phyloP scores from a whole-genome alignment of 1,284 basidiomycete genomes.

The Singerocomus rubriflavus region DNA sequence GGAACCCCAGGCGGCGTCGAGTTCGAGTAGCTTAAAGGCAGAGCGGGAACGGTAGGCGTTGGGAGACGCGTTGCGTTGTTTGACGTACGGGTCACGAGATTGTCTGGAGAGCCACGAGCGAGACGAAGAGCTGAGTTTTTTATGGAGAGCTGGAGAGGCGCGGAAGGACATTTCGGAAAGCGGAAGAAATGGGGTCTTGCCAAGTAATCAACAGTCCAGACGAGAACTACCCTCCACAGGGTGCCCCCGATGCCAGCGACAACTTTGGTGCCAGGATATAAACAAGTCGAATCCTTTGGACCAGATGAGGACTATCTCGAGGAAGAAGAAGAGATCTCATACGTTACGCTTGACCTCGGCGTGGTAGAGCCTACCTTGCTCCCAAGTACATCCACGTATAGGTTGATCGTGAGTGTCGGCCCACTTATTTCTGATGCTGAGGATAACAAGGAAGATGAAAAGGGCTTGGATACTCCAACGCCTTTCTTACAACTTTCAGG shows the following conservation, averaged over 20 bases:
- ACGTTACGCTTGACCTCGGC: slow-evolving; percentile 71
- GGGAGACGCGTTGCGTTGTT: slow-evolving; percentile 47
- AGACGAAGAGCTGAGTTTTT: slow-evolving; percentile 38
- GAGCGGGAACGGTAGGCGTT: slow-evolving; percentile 70
- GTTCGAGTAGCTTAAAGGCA: slow-evolving; percentile 82
- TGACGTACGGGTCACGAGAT: slow-evolving; percentile 65
- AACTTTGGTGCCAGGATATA: slow-evolving; percentile 49
- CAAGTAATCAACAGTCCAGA: slow-evolving; percentile 7
- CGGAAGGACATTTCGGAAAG: slow-evolving; percentile 29
- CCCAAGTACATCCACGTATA: slow-evolving; percentile 62
- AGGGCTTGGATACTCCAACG: slow-evolving; percentile 74
- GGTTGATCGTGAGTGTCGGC: slow-evolving; percentile 59
- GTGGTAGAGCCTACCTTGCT: slow-evolving; percentile 69
- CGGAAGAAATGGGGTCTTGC: slow-evolving; percentile 7
- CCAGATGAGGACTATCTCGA: slow-evolving; percentile 59
- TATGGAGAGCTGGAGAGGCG: slow-evolving; percentile 27
- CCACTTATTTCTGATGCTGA: not conserved
- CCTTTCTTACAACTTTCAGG: slow-evolving; percentile 74
- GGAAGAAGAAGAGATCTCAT: slow-evolving; percentile 57
- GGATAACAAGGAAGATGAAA: not conserved
- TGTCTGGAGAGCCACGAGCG: slow-evolving; percentile 63
- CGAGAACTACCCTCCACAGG: not conserved
- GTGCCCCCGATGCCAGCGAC: slow-evolving; percentile 16
- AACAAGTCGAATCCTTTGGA: slow-evolving; percentile 58
- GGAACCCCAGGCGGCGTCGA: slow-evolving; percentile 50